Evolutionary conservation across 345 rosid species (phyloP).

Genomic region (Pugionium cornutum): DNA sequence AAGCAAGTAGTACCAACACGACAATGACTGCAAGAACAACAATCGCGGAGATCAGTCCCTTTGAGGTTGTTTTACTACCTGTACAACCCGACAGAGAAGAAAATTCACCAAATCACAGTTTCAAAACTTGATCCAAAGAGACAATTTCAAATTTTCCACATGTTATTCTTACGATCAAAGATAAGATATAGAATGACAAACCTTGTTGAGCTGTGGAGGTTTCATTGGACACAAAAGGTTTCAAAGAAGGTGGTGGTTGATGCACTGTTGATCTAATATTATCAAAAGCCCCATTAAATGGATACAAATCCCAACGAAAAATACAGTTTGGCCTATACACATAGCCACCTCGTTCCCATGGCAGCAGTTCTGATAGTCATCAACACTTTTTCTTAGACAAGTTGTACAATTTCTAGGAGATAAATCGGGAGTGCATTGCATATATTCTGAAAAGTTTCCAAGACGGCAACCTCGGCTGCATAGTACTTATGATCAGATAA

Average conservation of each 20-base stretch:
- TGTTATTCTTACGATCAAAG: too few relatives aligned
- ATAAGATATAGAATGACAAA: too few relatives aligned
- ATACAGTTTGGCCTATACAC: conserved; percentile 22
- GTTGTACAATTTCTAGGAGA: conserved; percentile 16
- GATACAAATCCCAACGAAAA: conserved; percentile 35
- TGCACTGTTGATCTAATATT: neutral
- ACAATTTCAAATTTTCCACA: too few relatives aligned
- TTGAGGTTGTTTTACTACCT: conserved; percentile 16
- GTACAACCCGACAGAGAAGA: conserved; percentile 12
- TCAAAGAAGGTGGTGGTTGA: conserved; percentile 2
- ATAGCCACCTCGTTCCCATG: neutral
- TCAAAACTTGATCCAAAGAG: too few relatives aligned
- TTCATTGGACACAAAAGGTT: too few relatives aligned
- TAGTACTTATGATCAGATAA: conserved; percentile 2
- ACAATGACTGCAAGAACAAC: neutral
- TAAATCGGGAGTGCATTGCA: conserved; percentile 34
- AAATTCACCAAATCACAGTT: neutral
- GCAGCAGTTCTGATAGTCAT: neutral
- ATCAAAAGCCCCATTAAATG: conserved; percentile 11
- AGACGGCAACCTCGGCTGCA: conserved; percentile 3
- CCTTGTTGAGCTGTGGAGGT: too few relatives aligned
- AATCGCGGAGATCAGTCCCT: neutral
- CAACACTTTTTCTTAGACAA: conserved; percentile 11
- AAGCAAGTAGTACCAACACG: conserved; percentile 1
- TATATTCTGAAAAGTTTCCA: conserved; percentile 1